phyloP scores from a whole-genome alignment of 805 yeast genomes.

The Hanseniaspora meyeri region DNA sequence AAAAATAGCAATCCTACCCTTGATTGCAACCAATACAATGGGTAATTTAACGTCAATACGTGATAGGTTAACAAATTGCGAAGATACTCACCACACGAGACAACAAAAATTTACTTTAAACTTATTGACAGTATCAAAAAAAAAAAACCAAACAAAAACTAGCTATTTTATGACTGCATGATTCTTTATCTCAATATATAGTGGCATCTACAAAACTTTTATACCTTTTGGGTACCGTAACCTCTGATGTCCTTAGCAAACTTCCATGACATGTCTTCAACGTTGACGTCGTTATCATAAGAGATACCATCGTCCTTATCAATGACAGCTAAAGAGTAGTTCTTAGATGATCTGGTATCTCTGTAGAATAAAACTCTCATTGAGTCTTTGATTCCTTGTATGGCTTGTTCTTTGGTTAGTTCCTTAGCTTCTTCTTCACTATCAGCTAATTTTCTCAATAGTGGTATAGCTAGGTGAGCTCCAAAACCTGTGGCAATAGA shows the following conservation, averaged over 20 bases:
- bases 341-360: slow-evolving; percentile 88
- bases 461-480: slow-evolving; percentile 83
- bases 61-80: too few relatives aligned
- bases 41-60: too few relatives aligned
- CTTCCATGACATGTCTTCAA: slow-evolving; percentile 74
- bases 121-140: too few relatives aligned
- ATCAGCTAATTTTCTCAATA: slow-evolving; percentile 74
- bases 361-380: slow-evolving; percentile 93
- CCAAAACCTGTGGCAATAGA: slow-evolving; percentile 95
- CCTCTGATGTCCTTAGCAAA: slow-evolving; percentile 84
- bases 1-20: too few relatives aligned
- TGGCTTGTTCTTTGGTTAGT: slow-evolving; percentile 62
- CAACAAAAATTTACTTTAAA: too few relatives aligned
- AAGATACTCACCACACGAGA: too few relatives aligned
- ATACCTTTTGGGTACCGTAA: slow-evolving; percentile 62
- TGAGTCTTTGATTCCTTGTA: slow-evolving; percentile 62
- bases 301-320: slow-evolving; percentile 49
- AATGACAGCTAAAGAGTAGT: slow-evolving; percentile 67
- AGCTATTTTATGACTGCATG: too few relatives aligned
- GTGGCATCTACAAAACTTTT: not conserved
- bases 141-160: too few relatives aligned
- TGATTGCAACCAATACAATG: too few relatives aligned
- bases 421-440: slow-evolving; percentile 61
- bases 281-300: slow-evolving; percentile 53
- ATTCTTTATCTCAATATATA: not conserved